Base-by-base conservation (phyloP, 73 alveolate genomes). In the Durusdinium trenchii region DNA sequence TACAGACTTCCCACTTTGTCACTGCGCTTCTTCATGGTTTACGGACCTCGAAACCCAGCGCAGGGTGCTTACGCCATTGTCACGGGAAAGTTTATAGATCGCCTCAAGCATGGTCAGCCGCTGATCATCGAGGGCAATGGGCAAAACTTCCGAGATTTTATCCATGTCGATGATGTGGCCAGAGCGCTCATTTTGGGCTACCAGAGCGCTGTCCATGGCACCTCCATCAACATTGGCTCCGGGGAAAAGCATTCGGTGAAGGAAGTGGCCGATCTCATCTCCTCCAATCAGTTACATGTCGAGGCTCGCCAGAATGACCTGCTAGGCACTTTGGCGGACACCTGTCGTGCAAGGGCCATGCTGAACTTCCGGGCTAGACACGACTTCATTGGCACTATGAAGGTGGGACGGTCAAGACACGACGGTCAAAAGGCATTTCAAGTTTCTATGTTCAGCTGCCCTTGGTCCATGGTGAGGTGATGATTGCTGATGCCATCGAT, bases 191-290 rank as follows among this genome's bases (percentile, higher is more conserved):
- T 94, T 30, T 61, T 94, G 62, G 99, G 99, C 5, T 94, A 94
- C 82, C 99, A 94, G 57, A 42, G 84, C 47, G 93, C 52, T 69
- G 83, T 94, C 40, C 99, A 94, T 42, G 99, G 99, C 48, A 94
- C 99, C 38, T 75, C 99, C 93, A 94, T 94, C 99, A 94, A 94
- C 93, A 76, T 94, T 23, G 99, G 99, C 48, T 75, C 99, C 5
- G 99, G 99, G 10, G 98, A 91, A 76, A 91, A 48, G 78, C 98
- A 69, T 52, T 84, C 76, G 26, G 94, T 84, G 51, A 48, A 84
- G 76, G 99, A 94, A 48, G 99, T 94, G 16, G 99, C 99, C 1
- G 82, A 94, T 36, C 86, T 94, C 67, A 48, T 94, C 32, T 94
- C 99, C 50, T 20, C 84, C 30, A 38, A 94, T 20, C 99, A 94